A percentile compares a stretch with the other conserved stretches of the same genome.
Evolutionary conservation across 495 filamentous ascomycete genomes (phyloP).

Genomic region (Thermochaetoides thermophila): DNA sequence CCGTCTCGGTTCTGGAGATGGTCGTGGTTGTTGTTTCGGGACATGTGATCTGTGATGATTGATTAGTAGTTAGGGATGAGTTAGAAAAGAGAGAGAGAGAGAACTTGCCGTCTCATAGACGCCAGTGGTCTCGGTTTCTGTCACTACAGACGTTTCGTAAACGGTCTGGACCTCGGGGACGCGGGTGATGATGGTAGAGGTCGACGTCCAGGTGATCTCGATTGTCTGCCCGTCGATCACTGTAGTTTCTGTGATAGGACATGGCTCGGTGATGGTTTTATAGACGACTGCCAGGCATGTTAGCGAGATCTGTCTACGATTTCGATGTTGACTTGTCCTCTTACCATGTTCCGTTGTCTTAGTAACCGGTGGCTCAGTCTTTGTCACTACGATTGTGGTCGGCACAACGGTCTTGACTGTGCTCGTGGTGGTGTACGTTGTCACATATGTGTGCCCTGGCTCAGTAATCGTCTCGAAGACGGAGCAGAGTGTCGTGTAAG

Average conservation of each 20-base stretch:
- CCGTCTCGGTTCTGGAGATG: slow-evolving; percentile 24
- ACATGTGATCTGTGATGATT: slow-evolving; percentile 17
- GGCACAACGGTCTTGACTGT: slow-evolving; percentile 18
- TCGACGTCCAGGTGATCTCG: slow-evolving; percentile 28
- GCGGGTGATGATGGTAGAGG: slow-evolving; percentile 19
- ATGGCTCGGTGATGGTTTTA: slow-evolving; percentile 26
- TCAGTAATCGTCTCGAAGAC: slow-evolving; percentile 26
- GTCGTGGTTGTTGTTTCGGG: slow-evolving; percentile 29
- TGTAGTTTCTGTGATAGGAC: slow-evolving; percentile 30
- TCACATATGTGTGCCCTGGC: slow-evolving; percentile 23
- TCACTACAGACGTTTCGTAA: slow-evolving; percentile 22
- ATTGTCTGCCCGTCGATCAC: slow-evolving; percentile 26
- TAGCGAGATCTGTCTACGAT: neutral
- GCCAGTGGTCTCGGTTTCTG: slow-evolving; percentile 25
- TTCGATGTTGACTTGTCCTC: neutral
- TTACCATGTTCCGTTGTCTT: slow-evolving; percentile 9
- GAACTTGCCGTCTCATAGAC: slow-evolving; percentile 22
- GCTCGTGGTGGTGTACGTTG: slow-evolving; percentile 33
- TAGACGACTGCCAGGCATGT: slow-evolving; percentile 15
- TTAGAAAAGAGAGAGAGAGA: neutral
- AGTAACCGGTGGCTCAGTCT: slow-evolving; percentile 12
- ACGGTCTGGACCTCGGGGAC: slow-evolving; percentile 11
- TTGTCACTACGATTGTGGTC: slow-evolving; percentile 13
- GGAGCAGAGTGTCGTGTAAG: slow-evolving; percentile 29
- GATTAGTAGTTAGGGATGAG: neutral